These are phyloP conservation scores for Metschnikowia drakensbergensis DNA, from an alignment of 805 yeast species.

Conservation along the genomic window DNA sequence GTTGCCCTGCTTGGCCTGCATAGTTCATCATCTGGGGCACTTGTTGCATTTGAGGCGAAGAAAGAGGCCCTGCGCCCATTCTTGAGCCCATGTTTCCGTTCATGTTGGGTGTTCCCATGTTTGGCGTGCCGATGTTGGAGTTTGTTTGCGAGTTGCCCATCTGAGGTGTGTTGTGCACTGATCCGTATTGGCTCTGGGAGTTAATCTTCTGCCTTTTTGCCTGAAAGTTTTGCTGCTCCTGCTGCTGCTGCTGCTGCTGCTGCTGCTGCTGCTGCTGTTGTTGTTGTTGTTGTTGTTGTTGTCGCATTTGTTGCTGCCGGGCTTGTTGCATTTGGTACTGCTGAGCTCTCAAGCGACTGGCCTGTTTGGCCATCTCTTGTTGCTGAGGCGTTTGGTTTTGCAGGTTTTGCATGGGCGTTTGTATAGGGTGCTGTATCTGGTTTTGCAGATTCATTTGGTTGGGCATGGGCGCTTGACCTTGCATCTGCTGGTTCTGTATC, in stretches of 20 bases:
- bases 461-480: neutral
- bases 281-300: conserved; percentile 12
- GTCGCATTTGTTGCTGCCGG: conserved; percentile 13
- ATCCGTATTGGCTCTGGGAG: conserved; percentile 9
- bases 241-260: conserved; percentile 6
- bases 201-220: conserved; percentile 17
- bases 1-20: conserved; percentile 1
- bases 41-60: conserved; percentile 16
- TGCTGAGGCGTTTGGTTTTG: conserved; percentile 10
- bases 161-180: conserved; percentile 11
- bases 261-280: conserved; percentile 14
- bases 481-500: conserved; percentile 4
- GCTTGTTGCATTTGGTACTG: conserved; percentile 17
- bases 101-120: conserved; percentile 7
- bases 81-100: conserved; percentile 8
- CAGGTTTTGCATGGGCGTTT: neutral
- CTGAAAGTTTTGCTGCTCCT: conserved; percentile 8
- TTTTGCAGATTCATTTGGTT: neutral
- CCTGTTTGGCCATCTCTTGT: conserved; percentile 14
- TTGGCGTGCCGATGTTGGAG: conserved; percentile 16
- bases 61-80: conserved; percentile 11
- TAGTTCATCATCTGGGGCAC: conserved; percentile 8
- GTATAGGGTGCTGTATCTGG: conserved; percentile 4
- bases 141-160: conserved; percentile 11
- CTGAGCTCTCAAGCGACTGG: conserved; percentile 15